A percentile compares a stretch with the other conserved stretches of the same genome.
Conservation (phyloP, 176 grass and related monocot species). For the Saccharum spontaneum region DNA sequence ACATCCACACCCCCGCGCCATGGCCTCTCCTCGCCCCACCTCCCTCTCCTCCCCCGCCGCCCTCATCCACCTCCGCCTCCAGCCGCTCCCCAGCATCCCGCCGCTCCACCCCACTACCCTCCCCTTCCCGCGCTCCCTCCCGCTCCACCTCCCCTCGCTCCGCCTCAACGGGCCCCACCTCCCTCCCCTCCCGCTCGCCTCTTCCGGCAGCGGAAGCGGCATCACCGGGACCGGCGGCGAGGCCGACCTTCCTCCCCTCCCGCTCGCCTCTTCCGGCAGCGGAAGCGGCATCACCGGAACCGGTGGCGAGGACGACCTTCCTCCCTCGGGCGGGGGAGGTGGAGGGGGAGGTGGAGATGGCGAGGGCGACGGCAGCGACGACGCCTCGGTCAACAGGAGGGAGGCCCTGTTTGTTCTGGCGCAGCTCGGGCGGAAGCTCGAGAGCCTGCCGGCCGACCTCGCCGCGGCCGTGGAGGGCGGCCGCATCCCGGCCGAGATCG, state of each 20-base stretch:
- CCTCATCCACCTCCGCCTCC: constrained; percentile 32
- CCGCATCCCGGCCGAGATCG: constrained; percentile 64
- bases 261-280: constrained; percentile 39
- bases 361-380: constrained; percentile 16
- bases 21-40: constrained; percentile 41
- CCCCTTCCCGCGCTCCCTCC: constrained; percentile 24
- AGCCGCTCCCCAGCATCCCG: neutral
- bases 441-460: constrained; percentile 79
- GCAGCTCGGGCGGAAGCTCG: constrained; percentile 72
- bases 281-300: neutral
- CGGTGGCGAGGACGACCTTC: neutral
- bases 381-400: constrained; percentile 41
- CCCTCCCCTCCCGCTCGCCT: constrained; percentile 39
- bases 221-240: neutral
- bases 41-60: constrained; percentile 26
- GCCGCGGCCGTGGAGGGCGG: constrained; percentile 73
- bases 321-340: neutral
- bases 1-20: constrained; percentile 24
- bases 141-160: constrained; percentile 33
- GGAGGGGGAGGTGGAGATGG: constrained; percentile 4
- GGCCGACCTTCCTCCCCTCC: neutral
- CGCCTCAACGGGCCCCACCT: constrained; percentile 29
- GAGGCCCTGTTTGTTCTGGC: constrained; percentile 78
- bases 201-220: constrained; percentile 26
- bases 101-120: neutral